Base-by-base conservation (phyloP, 192 early-diverging fungal species). In the Phlyctochytrium arcticum region DNA sequence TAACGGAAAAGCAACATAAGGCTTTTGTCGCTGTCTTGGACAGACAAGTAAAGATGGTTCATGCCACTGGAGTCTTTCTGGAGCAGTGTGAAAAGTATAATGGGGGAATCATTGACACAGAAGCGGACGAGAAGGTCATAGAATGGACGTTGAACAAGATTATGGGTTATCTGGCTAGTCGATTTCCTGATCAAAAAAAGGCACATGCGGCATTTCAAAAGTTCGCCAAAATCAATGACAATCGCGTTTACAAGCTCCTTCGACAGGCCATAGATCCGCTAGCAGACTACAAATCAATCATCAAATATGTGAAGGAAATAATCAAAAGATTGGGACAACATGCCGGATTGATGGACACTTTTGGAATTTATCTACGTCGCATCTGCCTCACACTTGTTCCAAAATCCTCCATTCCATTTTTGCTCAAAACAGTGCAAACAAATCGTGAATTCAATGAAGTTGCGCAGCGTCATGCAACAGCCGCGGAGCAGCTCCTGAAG, bases 21-120 rank as follows among this genome's bases (percentile, higher is more conserved):
- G 92, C 89, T 26, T 92, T 97, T 59, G 64, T 86, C 31, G 87
- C 82, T 42, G 80, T 93, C 15, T 75, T 97, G 57, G 83, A 81
- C 23, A 81, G 88, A 26, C 88, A 92, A 67, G 85, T 79, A 27
- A 86, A 80, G 23, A 71, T 79, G 9, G 88, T 89, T 46, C 64
- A 70, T 5, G 80, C 78, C 9, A 85, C 89, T 56, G 69, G 78
- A 1, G 44, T 66, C 29, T 89, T 83, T 58, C 50, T 95, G 57
- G 77, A 73, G 31, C 62, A 81, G 19, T 86, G 91, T 67, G 83
- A 87, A 65, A 72, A 77, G 42, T 85, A 73, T 63, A 88, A 81
- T 64, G 74, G 70, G 31, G 79, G 75, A 8, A 72, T 68, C 21
- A 57, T 74, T 23, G 79, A 72, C 12, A 56, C 62, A 4, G 80